Conservation (phyloP, 116 monocot genomes). For the Dioscorea cayenensis region DNA sequence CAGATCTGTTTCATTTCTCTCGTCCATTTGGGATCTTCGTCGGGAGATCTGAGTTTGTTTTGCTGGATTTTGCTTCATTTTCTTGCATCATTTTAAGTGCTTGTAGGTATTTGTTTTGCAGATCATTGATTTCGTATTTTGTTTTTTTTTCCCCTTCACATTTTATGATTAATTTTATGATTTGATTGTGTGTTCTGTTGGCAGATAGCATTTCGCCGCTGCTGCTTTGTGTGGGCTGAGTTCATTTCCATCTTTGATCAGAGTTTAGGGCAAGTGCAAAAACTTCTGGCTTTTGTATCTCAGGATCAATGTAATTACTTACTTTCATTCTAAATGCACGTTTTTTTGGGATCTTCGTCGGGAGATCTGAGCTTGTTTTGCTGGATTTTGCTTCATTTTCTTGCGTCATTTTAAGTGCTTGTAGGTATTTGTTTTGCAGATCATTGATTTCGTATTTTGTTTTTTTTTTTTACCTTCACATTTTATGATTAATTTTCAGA, state of each 20-base stretch:
- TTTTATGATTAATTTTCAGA: too few relatives aligned
- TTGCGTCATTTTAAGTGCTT: not conserved
- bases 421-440: not conserved
- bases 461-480: too few relatives aligned
- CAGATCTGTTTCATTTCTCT: not conserved
- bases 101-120: not conserved
- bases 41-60: not conserved
- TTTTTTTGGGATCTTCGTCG: not conserved
- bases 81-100: not conserved
- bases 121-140: not conserved
- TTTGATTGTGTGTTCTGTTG: too few relatives aligned
- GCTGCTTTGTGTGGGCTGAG: too few relatives aligned
- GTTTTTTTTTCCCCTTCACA: too few relatives aligned
- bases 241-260: too few relatives aligned
- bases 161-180: too few relatives aligned
- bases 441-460: not conserved
- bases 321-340: too few relatives aligned
- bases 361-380: not conserved
- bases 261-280: too few relatives aligned
- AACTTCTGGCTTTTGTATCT: too few relatives aligned
- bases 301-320: too few relatives aligned
- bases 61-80: not conserved
- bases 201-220: too few relatives aligned
- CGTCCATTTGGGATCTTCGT: not conserved
- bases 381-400: not conserved